phyloP scores from a whole-genome alignment of 768 basidiomycete species.

The Cystoderma amianthinum region DNA sequence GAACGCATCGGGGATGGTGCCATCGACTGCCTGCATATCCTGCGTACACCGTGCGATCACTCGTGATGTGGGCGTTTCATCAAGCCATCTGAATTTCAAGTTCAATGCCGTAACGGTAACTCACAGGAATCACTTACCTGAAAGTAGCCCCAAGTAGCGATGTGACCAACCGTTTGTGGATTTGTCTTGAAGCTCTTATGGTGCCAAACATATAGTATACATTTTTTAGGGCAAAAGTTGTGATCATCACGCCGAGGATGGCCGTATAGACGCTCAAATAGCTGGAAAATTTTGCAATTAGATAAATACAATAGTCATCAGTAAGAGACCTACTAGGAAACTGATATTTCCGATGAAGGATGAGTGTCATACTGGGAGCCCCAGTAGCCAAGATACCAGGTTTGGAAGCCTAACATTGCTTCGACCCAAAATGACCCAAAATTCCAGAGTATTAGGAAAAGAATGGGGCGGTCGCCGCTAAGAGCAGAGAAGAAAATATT shows the following conservation, averaged over 20 bases:
- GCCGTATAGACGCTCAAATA: conserved; percentile 29
- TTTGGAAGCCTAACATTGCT: conserved; percentile 18
- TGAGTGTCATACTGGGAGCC: conserved; percentile 35
- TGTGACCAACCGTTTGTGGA: conserved; percentile 44
- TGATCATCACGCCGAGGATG: conserved; percentile 7
- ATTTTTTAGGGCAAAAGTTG: conserved; percentile 24
- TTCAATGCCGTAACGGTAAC: conserved; percentile 16
- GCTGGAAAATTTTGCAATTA: conserved; percentile 17
- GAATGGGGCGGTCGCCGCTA: conserved; percentile 20
- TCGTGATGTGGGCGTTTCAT: no score
- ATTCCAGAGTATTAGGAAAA: conserved; percentile 21
- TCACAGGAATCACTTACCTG: conserved; percentile 25
- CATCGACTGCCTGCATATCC: no score
- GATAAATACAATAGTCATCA: not conserved
- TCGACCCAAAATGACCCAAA: conserved; percentile 14
- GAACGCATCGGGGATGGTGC: no score
- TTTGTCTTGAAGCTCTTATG: conserved; percentile 44
- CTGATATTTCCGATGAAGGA: conserved; percentile 22
- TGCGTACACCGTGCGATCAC: no score
- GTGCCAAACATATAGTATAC: conserved; percentile 39
- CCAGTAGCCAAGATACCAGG: conserved; percentile 37
- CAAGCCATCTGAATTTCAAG: conserved; percentile 31
- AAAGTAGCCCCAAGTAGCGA: conserved; percentile 55
- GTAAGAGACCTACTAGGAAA: conserved; percentile 23
- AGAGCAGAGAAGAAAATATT: conserved; percentile 25